phyloP scores from a whole-genome alignment of 2,329 filamentous ascomycete species.

The Penicillium italicum region DNA sequence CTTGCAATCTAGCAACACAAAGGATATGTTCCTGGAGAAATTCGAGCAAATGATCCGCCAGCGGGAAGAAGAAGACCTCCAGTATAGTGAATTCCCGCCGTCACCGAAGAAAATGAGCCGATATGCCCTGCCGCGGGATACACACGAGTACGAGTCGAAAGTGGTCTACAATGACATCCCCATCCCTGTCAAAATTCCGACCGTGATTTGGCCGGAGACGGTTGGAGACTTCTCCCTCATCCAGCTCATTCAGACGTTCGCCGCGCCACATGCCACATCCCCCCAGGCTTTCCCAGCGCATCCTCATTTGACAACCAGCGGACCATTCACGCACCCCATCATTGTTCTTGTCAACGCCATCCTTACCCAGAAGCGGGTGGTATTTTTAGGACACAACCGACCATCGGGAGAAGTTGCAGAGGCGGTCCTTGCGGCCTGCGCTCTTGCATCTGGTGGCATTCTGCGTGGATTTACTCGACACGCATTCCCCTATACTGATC shows the following conservation, averaged over 20 bases:
- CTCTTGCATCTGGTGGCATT: constrained; percentile 86
- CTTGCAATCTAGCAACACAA: constrained; percentile 84
- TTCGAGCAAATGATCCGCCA: constrained; percentile 92
- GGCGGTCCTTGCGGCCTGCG: constrained; percentile 95
- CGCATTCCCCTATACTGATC: constrained; percentile 95
- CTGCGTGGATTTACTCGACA: constrained; percentile 90
- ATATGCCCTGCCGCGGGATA: constrained; percentile 83
- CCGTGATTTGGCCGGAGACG: constrained; percentile 88
- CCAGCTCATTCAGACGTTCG: constrained; percentile 95
- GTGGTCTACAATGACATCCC: constrained; percentile 96
- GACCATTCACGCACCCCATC: constrained; percentile 84
- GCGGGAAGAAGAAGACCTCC: constrained; percentile 57
- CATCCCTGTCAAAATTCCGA: constrained; percentile 93
- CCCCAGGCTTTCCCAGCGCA: constrained; percentile 83
- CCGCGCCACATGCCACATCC: constrained; percentile 72
- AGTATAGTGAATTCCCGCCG: constrained; percentile 34
- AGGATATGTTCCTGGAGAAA: constrained; percentile 95
- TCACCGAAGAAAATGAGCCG: constrained; percentile 58
- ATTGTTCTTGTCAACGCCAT: constrained; percentile 93
- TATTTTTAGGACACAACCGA: constrained; percentile 92
- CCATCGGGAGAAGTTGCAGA: constrained; percentile 95
- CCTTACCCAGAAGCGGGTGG: constrained; percentile 91
- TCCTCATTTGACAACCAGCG: constrained; percentile 88
- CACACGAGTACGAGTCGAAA: constrained; percentile 94
- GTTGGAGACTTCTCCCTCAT: constrained; percentile 97